phyloP scores from a whole-genome alignment of 345 rosid genomes.

The Euphorbia lathyris region DNA sequence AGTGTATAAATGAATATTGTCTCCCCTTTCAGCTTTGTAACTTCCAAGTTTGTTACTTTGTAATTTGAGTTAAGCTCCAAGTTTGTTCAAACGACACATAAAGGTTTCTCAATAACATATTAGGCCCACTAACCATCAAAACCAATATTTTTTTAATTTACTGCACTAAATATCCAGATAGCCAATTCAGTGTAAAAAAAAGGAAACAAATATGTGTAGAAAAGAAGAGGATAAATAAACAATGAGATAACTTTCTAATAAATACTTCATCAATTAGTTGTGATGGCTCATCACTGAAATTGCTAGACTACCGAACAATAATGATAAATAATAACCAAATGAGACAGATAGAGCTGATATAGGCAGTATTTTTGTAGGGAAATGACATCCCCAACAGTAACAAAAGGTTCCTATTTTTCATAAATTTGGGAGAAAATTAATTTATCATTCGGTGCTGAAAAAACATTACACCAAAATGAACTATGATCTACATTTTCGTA shows the following conservation, averaged over 20 bases:
- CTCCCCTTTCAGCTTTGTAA: too few species aligned
- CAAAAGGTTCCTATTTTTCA: neutral
- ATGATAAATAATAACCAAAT: slow-evolving; percentile 10
- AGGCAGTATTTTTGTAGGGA: neutral
- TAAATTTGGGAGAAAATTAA: slow-evolving; percentile 2
- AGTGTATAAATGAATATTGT: too few species aligned
- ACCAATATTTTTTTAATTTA: too few species aligned
- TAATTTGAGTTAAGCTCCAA: too few species aligned
- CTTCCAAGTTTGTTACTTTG: too few species aligned
- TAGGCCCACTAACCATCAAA: neutral
- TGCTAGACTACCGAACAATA: slow-evolving; percentile 11
- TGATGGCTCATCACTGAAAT: slow-evolving; percentile 13
- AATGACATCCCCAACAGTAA: slow-evolving; percentile 10
- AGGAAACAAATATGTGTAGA: neutral
- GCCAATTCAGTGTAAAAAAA: neutral
- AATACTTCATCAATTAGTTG: slow-evolving; percentile 12
- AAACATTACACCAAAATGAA: neutral
- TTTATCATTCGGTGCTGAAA: neutral
- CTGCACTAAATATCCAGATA: neutral
- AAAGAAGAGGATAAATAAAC: neutral
- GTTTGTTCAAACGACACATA: too few species aligned
- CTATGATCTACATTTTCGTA: slow-evolving; percentile 16
- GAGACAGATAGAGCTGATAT: slow-evolving; percentile 4
- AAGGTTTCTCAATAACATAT: neutral
- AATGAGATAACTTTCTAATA: neutral